Percentiles rank a stretch among this genome's conserved stretches.
phyloP scores from a whole-genome alignment of 192 early-diverging fungal genomes.

The Linnemannia exigua region DNA sequence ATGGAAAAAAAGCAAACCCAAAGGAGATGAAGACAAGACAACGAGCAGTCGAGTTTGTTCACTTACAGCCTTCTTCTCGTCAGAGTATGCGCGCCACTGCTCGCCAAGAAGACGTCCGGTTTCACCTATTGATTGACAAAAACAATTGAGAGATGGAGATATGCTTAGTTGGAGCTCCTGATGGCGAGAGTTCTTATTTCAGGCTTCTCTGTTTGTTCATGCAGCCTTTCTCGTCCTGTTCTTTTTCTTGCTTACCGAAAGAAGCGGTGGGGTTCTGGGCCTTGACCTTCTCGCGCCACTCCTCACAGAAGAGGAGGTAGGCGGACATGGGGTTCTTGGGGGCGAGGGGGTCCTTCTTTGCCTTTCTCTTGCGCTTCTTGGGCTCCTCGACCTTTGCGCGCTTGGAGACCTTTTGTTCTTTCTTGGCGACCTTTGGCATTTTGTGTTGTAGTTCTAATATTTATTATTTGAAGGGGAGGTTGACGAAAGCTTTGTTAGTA shows the following conservation, averaged over 20 bases:
- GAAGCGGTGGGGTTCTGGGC: slow-evolving; percentile 82
- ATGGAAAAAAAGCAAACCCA: background rate
- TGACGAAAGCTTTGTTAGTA: background rate
- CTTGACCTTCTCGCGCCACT: slow-evolving; percentile 82
- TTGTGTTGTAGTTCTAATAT: too few species aligned
- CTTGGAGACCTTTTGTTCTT: slow-evolving; percentile 49
- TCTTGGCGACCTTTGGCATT: slow-evolving; percentile 60
- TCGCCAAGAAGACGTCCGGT: slow-evolving; percentile 82
- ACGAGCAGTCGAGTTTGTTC: too few species aligned
- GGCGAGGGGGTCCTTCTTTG: slow-evolving; percentile 90
- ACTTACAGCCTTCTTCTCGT: slow-evolving; percentile 57
- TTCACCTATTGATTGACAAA: slow-evolving; percentile 36
- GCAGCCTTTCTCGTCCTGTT: background rate
- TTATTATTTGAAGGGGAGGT: background rate
- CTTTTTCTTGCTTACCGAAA: slow-evolving; percentile 65
- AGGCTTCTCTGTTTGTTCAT: background rate
- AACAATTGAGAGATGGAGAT: too few species aligned
- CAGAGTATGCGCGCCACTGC: slow-evolving; percentile 66
- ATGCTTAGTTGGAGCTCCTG: background rate
- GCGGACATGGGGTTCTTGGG: slow-evolving; percentile 95
- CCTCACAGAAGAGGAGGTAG: slow-evolving; percentile 93
- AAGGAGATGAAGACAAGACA: background rate
- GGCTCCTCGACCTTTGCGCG: slow-evolving; percentile 60
- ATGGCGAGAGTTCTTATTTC: background rate
- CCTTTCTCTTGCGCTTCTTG: slow-evolving; percentile 66